Conservation (phyloP, 139 green algal species). For the Chlorella sp. region DNA sequence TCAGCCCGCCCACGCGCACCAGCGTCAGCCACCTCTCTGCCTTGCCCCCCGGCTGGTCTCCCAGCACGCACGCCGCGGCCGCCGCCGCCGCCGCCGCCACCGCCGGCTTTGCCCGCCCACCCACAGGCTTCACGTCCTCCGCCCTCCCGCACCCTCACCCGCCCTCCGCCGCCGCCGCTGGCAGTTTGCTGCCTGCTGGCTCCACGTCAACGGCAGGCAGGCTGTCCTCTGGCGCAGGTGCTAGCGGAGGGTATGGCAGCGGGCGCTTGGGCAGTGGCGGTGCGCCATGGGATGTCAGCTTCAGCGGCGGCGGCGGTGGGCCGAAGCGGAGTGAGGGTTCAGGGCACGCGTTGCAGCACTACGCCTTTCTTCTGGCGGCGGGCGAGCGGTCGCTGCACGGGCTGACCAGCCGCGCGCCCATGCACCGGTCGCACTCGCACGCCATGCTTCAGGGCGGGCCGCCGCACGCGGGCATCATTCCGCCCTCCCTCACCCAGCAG, state of each 20-base stretch:
- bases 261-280: neutral
- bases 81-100: too few species aligned
- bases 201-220: neutral
- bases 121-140: too few species aligned
- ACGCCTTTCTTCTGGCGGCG: conserved; percentile 15
- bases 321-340: conserved; percentile 19
- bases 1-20: neutral
- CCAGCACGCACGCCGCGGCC: neutral
- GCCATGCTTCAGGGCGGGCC: too few species aligned
- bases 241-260: neutral
- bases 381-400: neutral
- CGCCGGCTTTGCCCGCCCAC: too few species aligned
- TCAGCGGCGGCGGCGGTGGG: neutral
- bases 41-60: neutral
- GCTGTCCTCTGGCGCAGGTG: neutral
- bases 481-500: too few species aligned
- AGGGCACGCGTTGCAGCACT: conserved; percentile 31
- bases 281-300: too few species aligned
- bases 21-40: neutral
- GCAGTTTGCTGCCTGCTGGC: neutral
- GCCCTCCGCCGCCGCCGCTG: too few species aligned
- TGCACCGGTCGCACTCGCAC: neutral
- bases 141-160: neutral
- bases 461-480: too few species aligned
- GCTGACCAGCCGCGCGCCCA: neutral